phyloP scores from a whole-genome alignment of 352 stramenopile genomes.

The Aphanomyces euteiches region DNA sequence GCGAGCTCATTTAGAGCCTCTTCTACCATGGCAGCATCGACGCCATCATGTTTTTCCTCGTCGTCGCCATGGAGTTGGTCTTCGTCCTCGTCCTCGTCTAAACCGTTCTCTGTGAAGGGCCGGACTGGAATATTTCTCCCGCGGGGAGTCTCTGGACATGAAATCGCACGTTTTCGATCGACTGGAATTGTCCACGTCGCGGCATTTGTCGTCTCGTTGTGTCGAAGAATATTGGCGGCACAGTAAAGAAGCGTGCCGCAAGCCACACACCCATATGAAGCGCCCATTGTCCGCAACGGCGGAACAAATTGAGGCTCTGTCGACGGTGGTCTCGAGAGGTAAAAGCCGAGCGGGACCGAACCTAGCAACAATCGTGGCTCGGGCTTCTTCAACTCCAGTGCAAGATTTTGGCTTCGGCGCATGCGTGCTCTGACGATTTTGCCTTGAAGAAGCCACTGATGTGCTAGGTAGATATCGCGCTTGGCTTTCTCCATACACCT shows the following conservation, averaged over 20 bases:
- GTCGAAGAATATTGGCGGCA: conserved; percentile 51
- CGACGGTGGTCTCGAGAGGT: conserved; percentile 32
- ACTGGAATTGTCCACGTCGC: conserved; percentile 13
- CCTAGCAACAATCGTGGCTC: conserved; percentile 61
- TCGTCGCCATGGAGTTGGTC: background rate
- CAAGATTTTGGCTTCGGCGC: conserved; percentile 35
- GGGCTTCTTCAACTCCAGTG: conserved; percentile 35
- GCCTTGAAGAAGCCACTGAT: conserved; percentile 65
- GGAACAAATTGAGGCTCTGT: conserved; percentile 52
- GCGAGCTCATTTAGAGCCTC: too few relatives aligned
- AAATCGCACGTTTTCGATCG: conserved; percentile 20
- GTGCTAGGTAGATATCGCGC: conserved; percentile 67
- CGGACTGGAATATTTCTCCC: background rate
- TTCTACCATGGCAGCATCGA: background rate
- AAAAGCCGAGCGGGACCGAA: conserved; percentile 52
- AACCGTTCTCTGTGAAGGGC: background rate
- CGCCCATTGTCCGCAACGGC: conserved; percentile 64
- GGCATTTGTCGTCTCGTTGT: conserved; percentile 9
- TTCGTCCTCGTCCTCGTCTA: conserved; percentile 13
- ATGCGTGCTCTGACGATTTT: conserved; percentile 45
- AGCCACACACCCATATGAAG: conserved; percentile 55
- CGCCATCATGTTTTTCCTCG: background rate
- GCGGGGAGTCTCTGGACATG: conserved; percentile 25
- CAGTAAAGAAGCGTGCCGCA: conserved; percentile 64
- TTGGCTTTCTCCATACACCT: conserved; percentile 60